Evolutionary conservation across 257 asterid genomes (phyloP), one percentile per base, ranked within the genome.

Genomic region (Plantago major): DNA sequence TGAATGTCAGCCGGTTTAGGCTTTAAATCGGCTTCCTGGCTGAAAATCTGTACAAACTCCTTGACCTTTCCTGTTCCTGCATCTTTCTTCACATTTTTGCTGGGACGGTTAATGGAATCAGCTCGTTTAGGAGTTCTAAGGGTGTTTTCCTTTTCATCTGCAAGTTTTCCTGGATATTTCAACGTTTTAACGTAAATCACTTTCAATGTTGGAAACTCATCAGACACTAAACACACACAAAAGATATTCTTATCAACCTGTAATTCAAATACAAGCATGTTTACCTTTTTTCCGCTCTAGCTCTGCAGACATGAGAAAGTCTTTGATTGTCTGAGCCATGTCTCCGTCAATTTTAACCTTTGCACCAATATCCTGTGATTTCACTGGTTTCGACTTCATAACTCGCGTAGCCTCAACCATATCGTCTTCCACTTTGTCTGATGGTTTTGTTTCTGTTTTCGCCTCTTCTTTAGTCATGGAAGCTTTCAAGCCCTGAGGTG

Each of bases 21-120:
- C 9, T 56, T 73, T 17, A 71, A 66, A 67, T 72, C 74, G 56
- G 63, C 55, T 63, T 82, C 95, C 11, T 77, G 84, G 66, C 81
- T 83, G 74, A 92, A 84, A 50, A 81, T 81, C 73, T 89, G 84
- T 44, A 81, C 97, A 62, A 89, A 89, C 40, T 86, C 89, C 57
- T 73, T 81, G 22, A 92, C 91, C 75, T 86, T 49, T 60, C 50
- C 57, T 16, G 55, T 58, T 52, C 46, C 63, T 51, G 65, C 78
- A 37, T 28, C 72, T 66, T 78, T 75, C 78, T 81, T 78, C 74
- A 43, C 79, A 53, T 53, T 73, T 43, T 66, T 72, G 56, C 54
- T 58, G 53, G 50, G 62, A 33, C 53, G 49, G 30, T 50, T 71
- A 18, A 63, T 63, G 50, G 61, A 42, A 45, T 13, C 46, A 44